Conservation (phyloP, 225 moss, liverwort and hornwort species). For the Antitrichia curtipendula region DNA sequence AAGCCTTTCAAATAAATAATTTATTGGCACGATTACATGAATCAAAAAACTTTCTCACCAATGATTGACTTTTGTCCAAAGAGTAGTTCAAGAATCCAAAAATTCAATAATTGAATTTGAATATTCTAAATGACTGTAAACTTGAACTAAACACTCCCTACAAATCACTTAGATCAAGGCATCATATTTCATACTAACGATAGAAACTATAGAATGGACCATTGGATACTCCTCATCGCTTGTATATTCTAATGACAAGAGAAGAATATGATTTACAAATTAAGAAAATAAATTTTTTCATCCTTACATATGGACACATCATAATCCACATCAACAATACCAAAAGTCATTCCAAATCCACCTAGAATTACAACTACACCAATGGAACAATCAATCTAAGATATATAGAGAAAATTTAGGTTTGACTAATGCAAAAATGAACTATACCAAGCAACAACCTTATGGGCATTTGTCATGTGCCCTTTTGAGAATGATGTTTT, state of each 20-base stretch:
- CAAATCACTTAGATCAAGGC: rapidly evolving
- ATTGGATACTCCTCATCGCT: no score
- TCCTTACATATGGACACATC: rapidly evolving
- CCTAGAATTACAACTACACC: not conserved
- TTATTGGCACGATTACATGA: not conserved
- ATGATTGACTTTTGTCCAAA: not conserved
- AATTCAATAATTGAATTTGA: not conserved
- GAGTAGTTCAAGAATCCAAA: not conserved
- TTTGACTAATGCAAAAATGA: not conserved
- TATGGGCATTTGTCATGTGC: rapidly evolving
- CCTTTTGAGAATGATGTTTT: rapidly evolving
- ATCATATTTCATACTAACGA: not conserved
- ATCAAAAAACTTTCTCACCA: not conserved
- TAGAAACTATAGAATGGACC: rapidly evolving
- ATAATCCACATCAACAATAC: not conserved
- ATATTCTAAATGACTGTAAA: no score
- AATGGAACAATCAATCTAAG: not conserved
- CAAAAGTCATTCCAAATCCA: not conserved
- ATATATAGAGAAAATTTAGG: not conserved
- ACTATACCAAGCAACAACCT: not conserved
- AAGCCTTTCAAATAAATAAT: not conserved
- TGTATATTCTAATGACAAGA: not conserved
- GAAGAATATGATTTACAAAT: rapidly evolving
- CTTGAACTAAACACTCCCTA: no score
- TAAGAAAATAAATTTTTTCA: no score